A percentile compares a stretch with the other conserved stretches of the same genome.
Evolutionary conservation across 805 yeast species (phyloP).

Genomic region (Kregervanrija pseudodelftensis): DNA sequence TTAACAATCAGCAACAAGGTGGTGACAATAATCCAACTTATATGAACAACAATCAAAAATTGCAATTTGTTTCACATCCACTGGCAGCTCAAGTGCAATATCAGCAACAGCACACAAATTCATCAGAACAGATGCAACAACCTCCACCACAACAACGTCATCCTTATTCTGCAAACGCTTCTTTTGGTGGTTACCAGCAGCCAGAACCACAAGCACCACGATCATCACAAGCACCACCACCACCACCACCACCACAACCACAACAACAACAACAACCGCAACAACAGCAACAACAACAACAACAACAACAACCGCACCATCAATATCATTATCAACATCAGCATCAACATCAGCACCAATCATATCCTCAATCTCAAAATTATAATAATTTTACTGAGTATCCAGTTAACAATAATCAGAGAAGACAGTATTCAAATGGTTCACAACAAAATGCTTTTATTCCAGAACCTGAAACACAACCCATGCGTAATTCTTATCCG

Average conservation of each 20-base stretch:
- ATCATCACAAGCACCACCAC: too few species aligned
- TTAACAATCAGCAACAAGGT: not conserved
- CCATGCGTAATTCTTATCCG: too few species aligned
- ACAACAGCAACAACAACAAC: not conserved
- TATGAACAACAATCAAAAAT: not conserved
- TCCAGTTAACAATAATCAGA: too few species aligned
- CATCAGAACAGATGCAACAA: conserved; percentile 1
- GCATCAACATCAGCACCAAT: conserved; percentile 2
- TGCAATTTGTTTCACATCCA: not conserved
- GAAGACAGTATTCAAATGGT: too few species aligned
- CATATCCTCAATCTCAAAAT: conserved; percentile 1
- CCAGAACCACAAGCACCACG: not conserved
- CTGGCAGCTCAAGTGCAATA: not conserved
- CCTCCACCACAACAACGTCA: conserved; percentile 3
- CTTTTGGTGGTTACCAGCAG: not conserved
- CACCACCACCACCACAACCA: too few species aligned
- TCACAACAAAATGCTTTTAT: too few species aligned
- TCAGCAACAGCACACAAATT: not conserved
- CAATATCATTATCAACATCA: conserved; percentile 1
- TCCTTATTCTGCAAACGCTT: not conserved
- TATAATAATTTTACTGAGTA: not conserved
- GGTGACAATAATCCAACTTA: not conserved
- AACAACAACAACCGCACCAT: not conserved
- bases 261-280: too few species aligned
- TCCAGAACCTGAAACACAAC: too few species aligned